Base-by-base conservation (phyloP, 257 asterid genomes). In the Solanum clarkiae region DNA sequence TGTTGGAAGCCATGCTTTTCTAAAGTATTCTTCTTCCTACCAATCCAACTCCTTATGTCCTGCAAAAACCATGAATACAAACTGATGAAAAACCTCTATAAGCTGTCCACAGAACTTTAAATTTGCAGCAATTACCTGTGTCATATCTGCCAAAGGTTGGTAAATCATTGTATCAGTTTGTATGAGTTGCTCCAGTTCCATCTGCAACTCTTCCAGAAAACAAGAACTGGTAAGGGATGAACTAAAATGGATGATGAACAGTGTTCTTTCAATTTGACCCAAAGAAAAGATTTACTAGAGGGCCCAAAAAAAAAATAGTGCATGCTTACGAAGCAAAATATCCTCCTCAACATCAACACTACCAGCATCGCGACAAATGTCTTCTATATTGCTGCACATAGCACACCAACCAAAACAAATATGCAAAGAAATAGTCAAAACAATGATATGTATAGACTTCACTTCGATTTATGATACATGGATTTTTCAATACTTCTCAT, bases 351-450 rank as follows among this genome's bases (percentile, higher is more conserved):
- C 88, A 90, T 97, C 94, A 32, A 92, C 72, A 87, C 98, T 94
- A 82, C 97, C 97, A 91, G 98, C 97, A 91, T 97, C 98, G 75
- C 99, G 99, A 87, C 98, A 91, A 81, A 91, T 92, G 88, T 97
- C 99, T 88, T 97, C 99, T 83, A 97, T 92, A 88, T 97, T 97
- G 79, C 99, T 97, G 95, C 82, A 79, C 80, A 83, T 29, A 47
- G 59, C 6, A 49, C 63, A 84, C 69, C 82, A 80, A 82, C 81
- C n/a, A 88, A 80, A 68, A 85, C 85, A 74, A 79, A 92, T 75
- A 59, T 42, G 81, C 53, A 12, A 59, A 70, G 40, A 80, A 62
- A 51, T 11, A 69, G 72, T 20, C 59, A 81, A 84, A 3, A 66
- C 60, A 55, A 57, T 6, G 53, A 24, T 47, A 16, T 16, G 51